Percentiles rank a stretch among this genome's conserved stretches.
These are phyloP conservation scores for Eucalyptus cloeziana DNA, from an alignment of 345 rosid genomes.

Conservation along the genomic window DNA sequence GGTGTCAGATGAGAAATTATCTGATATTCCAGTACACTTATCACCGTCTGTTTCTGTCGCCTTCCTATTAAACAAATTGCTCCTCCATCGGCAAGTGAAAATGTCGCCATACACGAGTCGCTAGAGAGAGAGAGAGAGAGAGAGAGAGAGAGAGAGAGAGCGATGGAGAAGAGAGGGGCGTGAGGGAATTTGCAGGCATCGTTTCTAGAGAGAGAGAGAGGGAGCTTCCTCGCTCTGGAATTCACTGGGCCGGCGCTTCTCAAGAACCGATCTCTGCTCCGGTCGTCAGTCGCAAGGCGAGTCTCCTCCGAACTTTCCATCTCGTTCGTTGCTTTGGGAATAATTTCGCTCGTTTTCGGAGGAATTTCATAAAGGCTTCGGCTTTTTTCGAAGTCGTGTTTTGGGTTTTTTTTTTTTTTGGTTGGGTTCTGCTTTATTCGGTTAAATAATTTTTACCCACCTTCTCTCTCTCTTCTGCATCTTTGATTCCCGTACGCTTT, in stretches of 20 bases:
- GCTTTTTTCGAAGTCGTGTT: neutral
- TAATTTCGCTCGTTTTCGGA: neutral
- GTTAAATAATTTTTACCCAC: neutral
- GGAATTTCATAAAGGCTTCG: neutral
- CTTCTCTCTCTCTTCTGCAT: neutral
- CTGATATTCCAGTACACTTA: accelerated
- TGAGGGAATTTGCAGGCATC: neutral
- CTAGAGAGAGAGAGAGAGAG: neutral
- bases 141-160: neutral
- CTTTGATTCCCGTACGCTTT: slow-evolving; percentile 9
- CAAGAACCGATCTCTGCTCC: neutral
- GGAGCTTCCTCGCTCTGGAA: neutral
- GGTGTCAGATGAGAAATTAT: neutral
- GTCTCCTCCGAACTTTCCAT: slow-evolving; percentile 17
- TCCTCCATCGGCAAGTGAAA: slow-evolving; percentile 20
- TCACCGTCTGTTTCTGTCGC: slow-evolving; percentile 32
- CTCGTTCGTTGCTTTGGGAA: neutral
- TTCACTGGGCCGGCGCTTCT: neutral
- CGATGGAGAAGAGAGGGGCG: neutral
- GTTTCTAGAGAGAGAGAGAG: neutral
- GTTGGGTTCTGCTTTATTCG: neutral
- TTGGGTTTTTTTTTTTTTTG: neutral
- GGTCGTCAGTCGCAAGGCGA: neutral
- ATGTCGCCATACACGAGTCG: neutral
- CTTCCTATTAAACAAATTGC: slow-evolving; percentile 25